Evolutionary conservation across 2,329 filamentous ascomycete genomes (phyloP), one percentile per base, ranked within the genome.

Genomic region (Aspergillus ochraceoroseus): DNA sequence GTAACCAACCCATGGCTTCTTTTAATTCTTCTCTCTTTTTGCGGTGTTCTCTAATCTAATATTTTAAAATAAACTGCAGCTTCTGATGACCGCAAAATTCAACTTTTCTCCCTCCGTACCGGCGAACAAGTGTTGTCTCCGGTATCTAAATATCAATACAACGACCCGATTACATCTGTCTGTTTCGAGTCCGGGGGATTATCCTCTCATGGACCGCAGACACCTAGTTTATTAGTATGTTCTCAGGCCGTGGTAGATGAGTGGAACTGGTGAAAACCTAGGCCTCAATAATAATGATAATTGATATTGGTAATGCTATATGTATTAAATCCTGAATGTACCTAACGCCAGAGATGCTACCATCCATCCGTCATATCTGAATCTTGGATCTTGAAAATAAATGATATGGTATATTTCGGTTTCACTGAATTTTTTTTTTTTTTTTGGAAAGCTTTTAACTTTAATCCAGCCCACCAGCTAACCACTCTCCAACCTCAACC

Each of bases 401-500:
- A 22, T 22, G 20, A 22, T n/a, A n/a, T n/a, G n/a, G n/a, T n/a
- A n/a, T 9, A 4, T 18, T 14, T 12, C 30, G 17, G 23, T 32
- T 6, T 6, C 30, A 11, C 6, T n/a, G 20, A 13, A 12, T 18
- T 20, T 19, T n/a, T 31, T 20, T 17, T 26, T 29, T 23, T 34
- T 11, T 12, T 25, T 5, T 30, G 17, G 8, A 18, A 17, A 9
- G 14, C 7, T 20, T 23, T 11, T 29, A 30, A 20, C 9, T 20
- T 49, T 42, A 66, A 47, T 66, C 63, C 44, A 66, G 42, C 11
- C 63, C 63, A 38, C 63, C 63, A 9, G 62, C 63, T 27, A 66
- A 46, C 63, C 63, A 68, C 44, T 71, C 68, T 12, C 67, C 68
- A 48, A 70, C 66, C 44, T 68, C 66, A 34, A 71, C 62, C 5